Conservation (phyloP, 1,284 basidiomycete genomes). For the Marasmius fiardii region DNA sequence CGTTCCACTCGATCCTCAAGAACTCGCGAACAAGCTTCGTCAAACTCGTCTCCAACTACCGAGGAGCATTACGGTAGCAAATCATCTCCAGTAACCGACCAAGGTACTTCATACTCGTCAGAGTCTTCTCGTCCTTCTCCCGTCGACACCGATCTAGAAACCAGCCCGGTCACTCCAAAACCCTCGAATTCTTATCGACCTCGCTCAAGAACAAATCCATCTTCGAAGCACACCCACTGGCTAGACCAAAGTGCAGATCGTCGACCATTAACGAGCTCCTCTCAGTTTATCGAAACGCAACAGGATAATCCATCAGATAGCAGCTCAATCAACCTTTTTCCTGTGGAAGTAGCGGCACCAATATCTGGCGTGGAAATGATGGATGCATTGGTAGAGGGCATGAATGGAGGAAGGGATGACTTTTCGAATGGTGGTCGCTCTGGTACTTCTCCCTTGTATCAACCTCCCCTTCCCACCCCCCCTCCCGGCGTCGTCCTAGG, state of each 20-base stretch:
- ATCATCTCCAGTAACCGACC: not conserved
- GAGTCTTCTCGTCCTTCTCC: conserved; percentile 3
- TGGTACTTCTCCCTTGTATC: conserved; percentile 67
- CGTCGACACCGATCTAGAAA: conserved; percentile 5
- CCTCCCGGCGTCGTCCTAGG: conserved; percentile 78
- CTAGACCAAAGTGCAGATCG: conserved; percentile 35
- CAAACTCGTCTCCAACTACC: not conserved
- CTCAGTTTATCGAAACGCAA: conserved; percentile 55
- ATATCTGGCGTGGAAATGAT: conserved; percentile 76
- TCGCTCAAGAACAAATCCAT: conserved; percentile 56
- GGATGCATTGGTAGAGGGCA: conserved; percentile 82
- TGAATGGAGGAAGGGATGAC: conserved; percentile 72
- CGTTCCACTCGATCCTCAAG: not conserved
- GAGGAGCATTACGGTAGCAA: not conserved
- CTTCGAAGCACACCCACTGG: conserved; percentile 40
- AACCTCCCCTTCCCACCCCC: conserved; percentile 75
- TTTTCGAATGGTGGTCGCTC: conserved; percentile 48
- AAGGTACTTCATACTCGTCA: not conserved
- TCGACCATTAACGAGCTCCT: conserved; percentile 65
- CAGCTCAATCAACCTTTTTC: conserved; percentile 46
- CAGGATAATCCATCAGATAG: conserved; percentile 66
- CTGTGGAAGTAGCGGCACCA: conserved; percentile 73
- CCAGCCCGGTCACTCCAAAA: conserved; percentile 15
- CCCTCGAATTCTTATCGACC: conserved; percentile 36
- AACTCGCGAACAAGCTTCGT: conserved; percentile 1